phyloP scores from a whole-genome alignment of 108 stramenopile species.

The Cyclotella choctawhatcheeana region DNA sequence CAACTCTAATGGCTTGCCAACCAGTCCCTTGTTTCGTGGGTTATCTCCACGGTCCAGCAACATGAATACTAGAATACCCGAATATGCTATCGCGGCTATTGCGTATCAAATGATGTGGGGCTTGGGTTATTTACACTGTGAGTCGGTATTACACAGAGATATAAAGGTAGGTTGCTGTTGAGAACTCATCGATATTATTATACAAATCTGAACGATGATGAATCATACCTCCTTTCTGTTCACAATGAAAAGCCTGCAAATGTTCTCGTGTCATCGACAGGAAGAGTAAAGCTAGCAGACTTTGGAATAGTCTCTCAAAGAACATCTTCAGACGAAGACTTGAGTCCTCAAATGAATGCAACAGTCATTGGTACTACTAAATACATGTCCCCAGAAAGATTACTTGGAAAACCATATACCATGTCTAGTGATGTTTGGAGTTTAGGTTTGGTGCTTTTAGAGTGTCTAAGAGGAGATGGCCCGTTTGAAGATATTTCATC shows the following conservation, averaged over 20 bases:
- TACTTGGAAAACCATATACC: conserved; percentile 77
- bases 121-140: conserved; percentile 83
- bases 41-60: conserved; percentile 14
- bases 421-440: conserved; percentile 88
- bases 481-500: conserved; percentile 67
- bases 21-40: conserved; percentile 39
- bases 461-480: conserved; percentile 61
- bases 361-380: conserved; percentile 89
- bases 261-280: conserved; percentile 72
- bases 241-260: conserved; percentile 70
- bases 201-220: background rate
- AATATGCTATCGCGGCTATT: conserved; percentile 69
- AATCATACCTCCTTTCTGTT: background rate
- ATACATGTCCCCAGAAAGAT: conserved; percentile 93
- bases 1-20: conserved; percentile 15
- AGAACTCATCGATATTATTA: background rate
- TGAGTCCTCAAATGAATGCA: conserved; percentile 50
- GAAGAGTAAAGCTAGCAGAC: conserved; percentile 90
- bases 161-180: conserved; percentile 58
- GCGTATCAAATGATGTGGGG: conserved; percentile 88
- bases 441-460: conserved; percentile 84
- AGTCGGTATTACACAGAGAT: conserved; percentile 87
- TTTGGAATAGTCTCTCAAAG: conserved; percentile 82
- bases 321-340: background rate
- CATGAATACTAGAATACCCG: conserved; percentile 35